Evolutionary conservation across 2,329 filamentous ascomycete genomes (phyloP).

Genomic region (Fusarium domesticum): DNA sequence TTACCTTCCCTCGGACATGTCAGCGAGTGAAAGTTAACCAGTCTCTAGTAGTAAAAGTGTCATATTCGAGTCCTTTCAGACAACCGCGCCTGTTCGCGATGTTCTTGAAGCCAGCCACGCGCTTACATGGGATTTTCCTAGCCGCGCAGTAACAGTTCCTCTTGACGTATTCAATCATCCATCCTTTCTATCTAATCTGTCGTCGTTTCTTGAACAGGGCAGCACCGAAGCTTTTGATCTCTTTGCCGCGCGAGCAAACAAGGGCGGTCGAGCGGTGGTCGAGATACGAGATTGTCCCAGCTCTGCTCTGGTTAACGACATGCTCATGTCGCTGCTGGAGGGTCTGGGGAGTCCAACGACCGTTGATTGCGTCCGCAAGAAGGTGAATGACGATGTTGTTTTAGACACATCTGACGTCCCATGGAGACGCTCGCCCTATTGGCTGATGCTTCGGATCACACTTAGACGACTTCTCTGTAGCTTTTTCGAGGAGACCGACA

Average conservation of each 20-base stretch:
- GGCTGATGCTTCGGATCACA: constrained; percentile 59
- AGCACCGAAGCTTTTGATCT: constrained; percentile 50
- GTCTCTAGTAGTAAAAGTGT: constrained; percentile 14
- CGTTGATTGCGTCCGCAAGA: constrained; percentile 48
- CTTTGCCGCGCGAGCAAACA: constrained; percentile 51
- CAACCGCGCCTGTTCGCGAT: constrained; percentile 48
- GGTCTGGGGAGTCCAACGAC: constrained; percentile 43
- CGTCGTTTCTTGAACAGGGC: constrained; percentile 54
- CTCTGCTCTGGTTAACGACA: constrained; percentile 56
- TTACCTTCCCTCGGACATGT: background rate
- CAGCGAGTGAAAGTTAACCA: background rate
- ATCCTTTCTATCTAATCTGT: constrained; percentile 47
- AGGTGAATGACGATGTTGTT: constrained; percentile 61
- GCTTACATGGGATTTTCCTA: constrained; percentile 60
- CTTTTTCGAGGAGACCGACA: constrained; percentile 33
- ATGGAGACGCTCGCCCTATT: constrained; percentile 62
- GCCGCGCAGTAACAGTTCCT: constrained; percentile 47
- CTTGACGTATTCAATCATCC: constrained; percentile 21
- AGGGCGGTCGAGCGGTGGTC: constrained; percentile 46
- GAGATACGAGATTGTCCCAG: constrained; percentile 58
- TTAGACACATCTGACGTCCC: constrained; percentile 47
- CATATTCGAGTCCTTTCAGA: constrained; percentile 58
- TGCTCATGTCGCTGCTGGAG: constrained; percentile 60
- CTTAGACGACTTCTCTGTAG: constrained; percentile 49
- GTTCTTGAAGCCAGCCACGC: constrained; percentile 51